Conservation (phyloP, 257 asterid species). For the Solanum raphanifolium region DNA sequence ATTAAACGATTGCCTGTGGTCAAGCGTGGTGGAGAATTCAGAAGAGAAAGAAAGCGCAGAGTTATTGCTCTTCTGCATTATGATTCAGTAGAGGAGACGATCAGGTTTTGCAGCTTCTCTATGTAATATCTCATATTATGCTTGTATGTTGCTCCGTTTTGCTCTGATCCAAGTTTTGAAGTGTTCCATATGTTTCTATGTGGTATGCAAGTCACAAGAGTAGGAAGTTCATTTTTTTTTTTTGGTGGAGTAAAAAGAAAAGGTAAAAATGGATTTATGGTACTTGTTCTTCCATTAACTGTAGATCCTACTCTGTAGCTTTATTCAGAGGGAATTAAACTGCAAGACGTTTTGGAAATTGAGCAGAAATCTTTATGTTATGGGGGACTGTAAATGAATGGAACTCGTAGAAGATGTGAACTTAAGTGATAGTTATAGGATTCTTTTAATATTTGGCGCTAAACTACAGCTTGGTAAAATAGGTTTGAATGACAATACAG, state of each 20-base stretch:
- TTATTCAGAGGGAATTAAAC: not conserved
- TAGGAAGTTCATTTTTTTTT: not conserved
- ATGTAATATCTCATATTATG: not conserved
- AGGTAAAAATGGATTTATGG: not conserved
- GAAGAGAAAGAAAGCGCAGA: constrained; percentile 51
- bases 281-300: not conserved
- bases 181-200: not conserved
- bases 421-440: not conserved
- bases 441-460: not conserved
- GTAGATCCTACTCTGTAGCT: not conserved
- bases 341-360: no score
- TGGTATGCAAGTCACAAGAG: not conserved
- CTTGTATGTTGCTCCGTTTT: not conserved
- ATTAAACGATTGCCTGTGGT: constrained; percentile 87
- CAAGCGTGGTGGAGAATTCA: constrained; percentile 49
- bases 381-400: not conserved
- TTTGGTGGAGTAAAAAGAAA: no score
- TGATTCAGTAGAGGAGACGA: constrained; percentile 59
- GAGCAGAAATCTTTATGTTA: not conserved
- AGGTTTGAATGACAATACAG: not conserved
- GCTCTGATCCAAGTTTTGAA: not conserved
- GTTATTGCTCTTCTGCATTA: constrained; percentile 60
- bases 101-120: constrained; percentile 43
- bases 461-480: not conserved
- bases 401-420: not conserved